These are phyloP conservation scores for Candida cerambycidarum DNA, from an alignment of 805 yeast genomes.

Conservation along the genomic window DNA sequence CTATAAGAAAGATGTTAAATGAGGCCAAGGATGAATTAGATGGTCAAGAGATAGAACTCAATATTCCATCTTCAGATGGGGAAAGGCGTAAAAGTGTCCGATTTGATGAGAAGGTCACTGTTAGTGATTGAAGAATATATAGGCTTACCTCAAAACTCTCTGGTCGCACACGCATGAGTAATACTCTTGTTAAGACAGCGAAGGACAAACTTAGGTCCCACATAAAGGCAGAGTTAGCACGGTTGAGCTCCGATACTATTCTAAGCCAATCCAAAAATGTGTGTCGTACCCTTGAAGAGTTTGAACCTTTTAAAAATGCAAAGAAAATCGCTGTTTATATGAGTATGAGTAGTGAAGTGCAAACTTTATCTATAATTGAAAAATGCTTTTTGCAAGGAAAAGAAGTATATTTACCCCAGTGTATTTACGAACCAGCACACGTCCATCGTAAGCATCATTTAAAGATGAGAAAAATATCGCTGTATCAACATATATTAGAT, in stretches of 20 bases:
- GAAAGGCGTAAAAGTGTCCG: constrained; percentile 65
- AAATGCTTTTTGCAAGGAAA: constrained; percentile 52
- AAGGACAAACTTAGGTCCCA: constrained; percentile 26
- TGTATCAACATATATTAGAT: constrained; percentile 39
- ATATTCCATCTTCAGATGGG: constrained; percentile 37
- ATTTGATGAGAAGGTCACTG: constrained; percentile 56
- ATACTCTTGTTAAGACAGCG: constrained; percentile 15
- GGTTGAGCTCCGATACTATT: constrained; percentile 18
- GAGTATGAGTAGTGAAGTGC: constrained; percentile 78
- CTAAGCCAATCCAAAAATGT: constrained; percentile 26
- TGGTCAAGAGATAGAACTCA: constrained; percentile 42
- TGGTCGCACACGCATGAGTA: constrained; percentile 3
- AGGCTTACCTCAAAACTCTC: not conserved
- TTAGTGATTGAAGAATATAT: constrained; percentile 11
- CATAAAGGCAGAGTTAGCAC: constrained; percentile 21
- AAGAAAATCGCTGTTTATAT: constrained; percentile 62
- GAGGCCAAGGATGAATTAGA: constrained; percentile 43
- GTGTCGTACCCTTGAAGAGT: constrained; percentile 16
- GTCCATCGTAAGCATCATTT: constrained; percentile 43
- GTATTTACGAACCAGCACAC: constrained; percentile 29
- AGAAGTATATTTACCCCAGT: constrained; percentile 58
- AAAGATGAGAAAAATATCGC: constrained; percentile 53
- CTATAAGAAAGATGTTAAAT: constrained; percentile 48
- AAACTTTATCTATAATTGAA: constrained; percentile 55
- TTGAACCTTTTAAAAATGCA: constrained; percentile 44